Base-by-base conservation (phyloP, 306 rosid genomes). In the Trifolium pratense region DNA sequence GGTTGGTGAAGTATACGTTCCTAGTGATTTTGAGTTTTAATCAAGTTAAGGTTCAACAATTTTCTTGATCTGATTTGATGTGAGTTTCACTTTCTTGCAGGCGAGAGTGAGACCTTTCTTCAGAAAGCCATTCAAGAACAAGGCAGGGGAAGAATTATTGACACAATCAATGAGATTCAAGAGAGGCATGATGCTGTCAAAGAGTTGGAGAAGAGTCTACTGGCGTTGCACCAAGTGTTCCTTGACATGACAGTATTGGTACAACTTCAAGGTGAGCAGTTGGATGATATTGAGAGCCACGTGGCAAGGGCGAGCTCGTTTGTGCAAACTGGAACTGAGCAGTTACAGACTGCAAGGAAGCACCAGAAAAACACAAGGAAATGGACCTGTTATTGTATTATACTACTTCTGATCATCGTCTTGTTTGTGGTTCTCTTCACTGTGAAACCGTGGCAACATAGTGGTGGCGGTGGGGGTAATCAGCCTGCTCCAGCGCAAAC, bases 171-270 rank as follows among this genome's bases (percentile, higher is more conserved):
- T 11, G 98, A 94, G 81, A 94, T 94, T 80, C 98, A 94, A 83
- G 98, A 94, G 85, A 84, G 98, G 55, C 98, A 94, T 71, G 98
- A 91, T 75, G 95, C 98, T 3, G 98, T 94, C 12, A 88, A 91
- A 49, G 98, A 89, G 39, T 70, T 94, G 67, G 98, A 94, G 86
- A 94, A 84, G 90, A 94, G 81, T 71, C 95, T 94, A 39, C 80
- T 74, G 77, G 97, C 90, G 75, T 82, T 94, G 79, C 98, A 94
- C 86, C 98, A 94, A 71, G 97, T 94, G 75, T 94, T 94, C 78
- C 75, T 94, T 77, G 98, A 94, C 92, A 94, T 94, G 98, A 88
- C 98, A 5, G 98, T 94, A 18, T 34, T 91, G 83, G 98, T 94
- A 43, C 86, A 94, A 70, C 85, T 90, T 16, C 98, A 94, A 75